Conservation (phyloP, 2,329 filamentous ascomycete genomes). For the Clonostachys rosea region DNA sequence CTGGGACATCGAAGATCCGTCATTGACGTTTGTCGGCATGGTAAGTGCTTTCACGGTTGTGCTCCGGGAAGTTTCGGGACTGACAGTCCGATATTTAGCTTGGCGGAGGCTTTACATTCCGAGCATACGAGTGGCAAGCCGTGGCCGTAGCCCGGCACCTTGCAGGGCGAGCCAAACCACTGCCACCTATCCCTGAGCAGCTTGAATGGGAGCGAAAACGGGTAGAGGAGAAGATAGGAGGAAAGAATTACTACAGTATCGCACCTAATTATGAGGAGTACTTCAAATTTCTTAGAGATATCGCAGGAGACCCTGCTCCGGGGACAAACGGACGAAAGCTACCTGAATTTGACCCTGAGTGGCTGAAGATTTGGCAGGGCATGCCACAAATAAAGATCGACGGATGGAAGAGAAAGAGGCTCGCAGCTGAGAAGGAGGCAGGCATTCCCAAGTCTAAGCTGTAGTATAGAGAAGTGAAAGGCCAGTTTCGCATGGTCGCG, state of each 20-base stretch:
- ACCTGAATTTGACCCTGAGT: background rate
- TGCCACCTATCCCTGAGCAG: constrained; percentile 5
- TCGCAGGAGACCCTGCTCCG: constrained; percentile 32
- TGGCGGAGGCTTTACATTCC: constrained; percentile 56
- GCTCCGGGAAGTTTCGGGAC: no score
- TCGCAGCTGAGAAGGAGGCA: no score
- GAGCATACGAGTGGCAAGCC: constrained; percentile 65
- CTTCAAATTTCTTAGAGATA: constrained; percentile 49
- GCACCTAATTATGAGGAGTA: constrained; percentile 56
- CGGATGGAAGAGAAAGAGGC: background rate
- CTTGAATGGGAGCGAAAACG: no score
- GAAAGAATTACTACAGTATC: constrained; percentile 49
- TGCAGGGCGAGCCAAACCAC: constrained; percentile 46
- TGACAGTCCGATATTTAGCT: background rate
- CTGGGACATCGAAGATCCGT: background rate
- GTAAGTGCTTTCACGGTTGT: background rate
- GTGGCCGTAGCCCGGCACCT: constrained; percentile 55
- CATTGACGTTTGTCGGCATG: background rate
- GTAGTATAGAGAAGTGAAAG: no score
- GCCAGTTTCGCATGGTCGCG: no score
- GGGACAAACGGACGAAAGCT: background rate
- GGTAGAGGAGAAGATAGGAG: constrained; percentile 45
- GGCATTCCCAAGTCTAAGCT: no score
- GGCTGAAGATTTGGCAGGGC: background rate
- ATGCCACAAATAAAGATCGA: background rate